phyloP scores from a whole-genome alignment of 73 alveolate genomes.

The Paramecium biaurelia region DNA sequence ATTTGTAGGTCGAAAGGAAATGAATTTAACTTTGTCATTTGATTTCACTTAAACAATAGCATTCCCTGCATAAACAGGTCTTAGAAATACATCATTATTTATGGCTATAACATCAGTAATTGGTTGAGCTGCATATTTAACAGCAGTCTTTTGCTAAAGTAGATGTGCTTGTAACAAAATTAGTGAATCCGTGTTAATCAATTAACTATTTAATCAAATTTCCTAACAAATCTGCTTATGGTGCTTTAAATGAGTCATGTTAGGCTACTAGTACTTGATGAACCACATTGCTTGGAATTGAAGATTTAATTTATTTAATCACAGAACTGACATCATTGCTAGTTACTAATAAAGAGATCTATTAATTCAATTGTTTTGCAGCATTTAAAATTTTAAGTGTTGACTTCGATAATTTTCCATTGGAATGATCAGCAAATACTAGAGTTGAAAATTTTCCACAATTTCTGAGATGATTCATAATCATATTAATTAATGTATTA shows the following conservation, averaged over 20 bases:
- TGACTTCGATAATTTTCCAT: slow-evolving; percentile 65
- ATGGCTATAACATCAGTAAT: slow-evolving; percentile 83
- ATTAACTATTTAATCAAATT: slow-evolving; percentile 52
- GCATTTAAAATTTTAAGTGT: slow-evolving; percentile 72
- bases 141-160: slow-evolving; percentile 86
- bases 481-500: neutral
- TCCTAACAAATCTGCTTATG: slow-evolving; percentile 68
- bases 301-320: slow-evolving; percentile 1
- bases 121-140: slow-evolving; percentile 79
- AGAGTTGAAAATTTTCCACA: slow-evolving; percentile 68
- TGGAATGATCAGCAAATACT: slow-evolving; percentile 76
- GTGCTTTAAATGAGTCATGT: slow-evolving; percentile 63
- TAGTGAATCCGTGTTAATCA: slow-evolving; percentile 54
- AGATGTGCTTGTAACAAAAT: slow-evolving; percentile 70
- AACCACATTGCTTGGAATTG: slow-evolving; percentile 55
- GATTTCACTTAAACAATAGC: slow-evolving; percentile 80
- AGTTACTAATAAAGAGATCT: slow-evolving; percentile 59
- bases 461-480: neutral
- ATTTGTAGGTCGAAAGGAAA: slow-evolving; percentile 80
- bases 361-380: slow-evolving; percentile 67
- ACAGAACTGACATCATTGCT: slow-evolving; percentile 22
- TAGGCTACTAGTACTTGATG: slow-evolving; percentile 60
- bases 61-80: slow-evolving; percentile 96
- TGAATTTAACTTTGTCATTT: slow-evolving; percentile 62
- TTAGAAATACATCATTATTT: slow-evolving; percentile 71